Percentiles rank a stretch among this genome's conserved stretches.
Evolutionary conservation across 306 rosid species (phyloP).

Genomic region (Quercus berberidifolia): DNA sequence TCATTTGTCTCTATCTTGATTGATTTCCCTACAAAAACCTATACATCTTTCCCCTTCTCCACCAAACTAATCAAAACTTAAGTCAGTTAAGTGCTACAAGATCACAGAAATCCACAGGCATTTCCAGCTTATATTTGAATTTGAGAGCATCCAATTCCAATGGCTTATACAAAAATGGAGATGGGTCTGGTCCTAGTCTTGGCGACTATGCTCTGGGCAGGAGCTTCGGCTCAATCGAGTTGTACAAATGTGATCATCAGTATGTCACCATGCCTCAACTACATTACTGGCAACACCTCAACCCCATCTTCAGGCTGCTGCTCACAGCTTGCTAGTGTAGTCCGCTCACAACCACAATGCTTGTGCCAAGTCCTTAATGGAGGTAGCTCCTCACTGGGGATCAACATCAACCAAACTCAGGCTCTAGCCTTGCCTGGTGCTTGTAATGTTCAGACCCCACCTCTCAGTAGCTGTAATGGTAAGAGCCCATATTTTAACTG

Average conservation of each 20-base stretch:
- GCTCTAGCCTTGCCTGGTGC: constrained; percentile 72
- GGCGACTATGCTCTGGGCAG: constrained; percentile 39
- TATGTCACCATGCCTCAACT: constrained; percentile 74
- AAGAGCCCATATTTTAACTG: neutral
- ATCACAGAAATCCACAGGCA: constrained; percentile 3
- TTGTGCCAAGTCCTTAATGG: constrained; percentile 71
- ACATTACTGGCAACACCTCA: constrained; percentile 66
- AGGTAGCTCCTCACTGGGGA: constrained; percentile 57
- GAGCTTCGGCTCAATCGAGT: constrained; percentile 52
- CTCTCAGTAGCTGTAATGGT: constrained; percentile 59
- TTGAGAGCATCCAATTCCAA: constrained; percentile 32
- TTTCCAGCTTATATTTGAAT: constrained; percentile 1
- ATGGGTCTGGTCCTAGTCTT: constrained; percentile 30
- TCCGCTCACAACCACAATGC: constrained; percentile 67
- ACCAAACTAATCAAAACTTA: neutral
- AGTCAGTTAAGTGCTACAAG: neutral
- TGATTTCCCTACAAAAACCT: constrained; percentile 38
- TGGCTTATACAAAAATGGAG: constrained; percentile 39
- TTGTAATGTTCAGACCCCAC: constrained; percentile 77
- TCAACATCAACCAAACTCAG: constrained; percentile 66
- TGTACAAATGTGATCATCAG: constrained; percentile 59
- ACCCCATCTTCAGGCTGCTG: constrained; percentile 75
- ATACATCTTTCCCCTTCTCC: neutral
- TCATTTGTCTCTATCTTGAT: constrained; percentile 39
- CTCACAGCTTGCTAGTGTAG: constrained; percentile 61